Base-by-base conservation (phyloP, 257 asterid species). In the Echium plantagineum region DNA sequence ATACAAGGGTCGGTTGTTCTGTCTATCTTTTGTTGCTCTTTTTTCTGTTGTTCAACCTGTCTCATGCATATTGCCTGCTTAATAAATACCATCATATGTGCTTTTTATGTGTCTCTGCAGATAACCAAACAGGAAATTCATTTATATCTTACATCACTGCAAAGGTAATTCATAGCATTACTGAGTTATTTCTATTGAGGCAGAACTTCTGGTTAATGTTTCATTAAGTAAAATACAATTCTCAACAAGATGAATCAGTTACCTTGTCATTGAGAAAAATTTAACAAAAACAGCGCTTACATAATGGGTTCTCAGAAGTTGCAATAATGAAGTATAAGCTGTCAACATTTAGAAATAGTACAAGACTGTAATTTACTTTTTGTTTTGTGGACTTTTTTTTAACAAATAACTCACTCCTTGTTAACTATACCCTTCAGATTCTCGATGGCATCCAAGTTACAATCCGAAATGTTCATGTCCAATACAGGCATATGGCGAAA, bases 371-470 rank as follows among this genome's bases (percentile, higher is more conserved):
- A 3, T 28, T 28, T 55, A 52, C n/a, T 19, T 35, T 42, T 35
- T 30, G 26, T 73, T 66, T 19, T 61, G 31, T 32, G 67, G 70
- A 66, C 47, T 60, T 69, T 28, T 53, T 20, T 28, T 28, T 28
- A 28, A 15, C 16, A 3, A 6, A 53, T 7, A 60, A 58, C 54
- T 69, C 28, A 21, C 66, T 58, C 49, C 17, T 42, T 42, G 49
- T 42, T 13, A 12, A 10, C 49, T 42, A 42, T 42, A 2, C 49
- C 13, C 58, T 62, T 61, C 80, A 90, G 98, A 84, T 88, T 81
- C 96, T 91, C 56, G 98, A 91, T 67, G 77, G 89, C 85, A 85
- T 91, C 72, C 98, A 91, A 79, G 83, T 91, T 58, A 83, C 98
- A 58, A 77, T 88, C 75, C 80, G 86, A 76, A 83, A 88, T 71